Base-by-base conservation (phyloP, 805 yeast genomes). In the Myxozyma melibiosi region DNA sequence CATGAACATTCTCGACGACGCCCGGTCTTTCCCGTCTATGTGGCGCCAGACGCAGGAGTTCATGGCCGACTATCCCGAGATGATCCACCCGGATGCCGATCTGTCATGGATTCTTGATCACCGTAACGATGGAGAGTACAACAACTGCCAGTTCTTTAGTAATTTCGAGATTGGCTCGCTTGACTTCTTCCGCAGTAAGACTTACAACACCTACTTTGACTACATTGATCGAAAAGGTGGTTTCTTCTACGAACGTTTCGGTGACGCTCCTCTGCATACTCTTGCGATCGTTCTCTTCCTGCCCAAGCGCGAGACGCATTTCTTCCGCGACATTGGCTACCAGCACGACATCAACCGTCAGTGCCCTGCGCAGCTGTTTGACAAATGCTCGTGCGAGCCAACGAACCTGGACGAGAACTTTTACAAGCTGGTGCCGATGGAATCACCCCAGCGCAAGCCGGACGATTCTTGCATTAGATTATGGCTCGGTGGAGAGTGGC, bases 121-220 rank as follows among this genome's bases (percentile, higher is more conserved):
- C 31, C 82, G 83, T 66, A 88, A 87, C 71, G 73, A 73, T 4
- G 79, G 79, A 51, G 73, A 80, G 0, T 88, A 84, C 71, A 88
- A 87, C 67, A 69, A 82, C 67, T 88, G 95, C 68, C 96, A 88
- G 70, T 88, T 85, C 68, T 88, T 94, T 91, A 79, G 88, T 6
- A 85, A 84, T 72, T 85, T 84, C 66, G 90, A 85, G 68, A 78
- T 85, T 47, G 89, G 83, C 24, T 74, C 76, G 55, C 73, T 85
- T 65, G 77, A 78, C 51, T 79, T 85, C 65, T 84, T 81, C 79
- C 70, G 86, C 63, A 64, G 76, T n/a, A 76, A 79, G 49, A 80
- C 80, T 22, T 85, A 85, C 70, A 67, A 69, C 35, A 71, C 74
- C 55, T 85, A 77, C 69, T 85, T 85, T 65, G 78, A 83, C 43